Evolutionary conservation across 108 stramenopile genomes (phyloP).

Genomic region (Aureococcus anophagefferens): DNA sequence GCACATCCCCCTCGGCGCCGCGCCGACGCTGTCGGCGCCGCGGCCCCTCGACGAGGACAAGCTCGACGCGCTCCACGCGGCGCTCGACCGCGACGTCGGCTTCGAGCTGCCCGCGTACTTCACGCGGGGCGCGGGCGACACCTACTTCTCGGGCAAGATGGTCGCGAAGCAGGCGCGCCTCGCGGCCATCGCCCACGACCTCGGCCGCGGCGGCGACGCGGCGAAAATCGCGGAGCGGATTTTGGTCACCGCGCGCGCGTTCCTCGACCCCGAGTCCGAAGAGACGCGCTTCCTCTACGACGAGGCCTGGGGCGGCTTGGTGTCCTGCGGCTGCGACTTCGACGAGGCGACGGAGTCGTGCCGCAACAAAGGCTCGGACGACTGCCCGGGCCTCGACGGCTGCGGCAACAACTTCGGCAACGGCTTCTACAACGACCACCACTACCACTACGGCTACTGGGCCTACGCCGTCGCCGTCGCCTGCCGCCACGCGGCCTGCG

Average conservation of each 20-base stretch:
- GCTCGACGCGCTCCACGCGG: slow-evolving; percentile 8
- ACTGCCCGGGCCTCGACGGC: slow-evolving; percentile 71
- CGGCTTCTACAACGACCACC: slow-evolving; percentile 87
- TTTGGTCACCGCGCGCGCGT: not conserved
- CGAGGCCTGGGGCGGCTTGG: slow-evolving; percentile 72
- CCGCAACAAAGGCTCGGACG: slow-evolving; percentile 49
- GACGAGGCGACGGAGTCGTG: slow-evolving; percentile 46
- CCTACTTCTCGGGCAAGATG: slow-evolving; percentile 87
- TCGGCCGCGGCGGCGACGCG: slow-evolving; percentile 28
- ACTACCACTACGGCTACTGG: slow-evolving; percentile 84
- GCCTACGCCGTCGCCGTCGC: slow-evolving; percentile 78
- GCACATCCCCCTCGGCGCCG: slow-evolving; percentile 6
- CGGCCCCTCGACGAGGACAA: slow-evolving; percentile 20
- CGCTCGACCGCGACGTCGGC: slow-evolving; percentile 17
- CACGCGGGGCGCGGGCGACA: slow-evolving; percentile 76
- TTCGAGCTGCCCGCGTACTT: slow-evolving; percentile 63
- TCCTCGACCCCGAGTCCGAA: too few relatives aligned
- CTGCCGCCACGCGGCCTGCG: too few relatives aligned
- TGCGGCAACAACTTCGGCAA: slow-evolving; percentile 80
- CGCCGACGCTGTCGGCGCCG: slow-evolving; percentile 10
- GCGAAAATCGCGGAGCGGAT: not conserved
- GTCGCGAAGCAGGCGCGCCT: slow-evolving; percentile 80
- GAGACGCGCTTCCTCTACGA: slow-evolving; percentile 74
- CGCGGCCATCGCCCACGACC: slow-evolving; percentile 63
- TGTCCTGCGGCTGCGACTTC: slow-evolving; percentile 76